These are phyloP conservation scores for Botryotinia globosa DNA, from an alignment of 2,329 filamentous ascomycete species.

Conservation along the genomic window DNA sequence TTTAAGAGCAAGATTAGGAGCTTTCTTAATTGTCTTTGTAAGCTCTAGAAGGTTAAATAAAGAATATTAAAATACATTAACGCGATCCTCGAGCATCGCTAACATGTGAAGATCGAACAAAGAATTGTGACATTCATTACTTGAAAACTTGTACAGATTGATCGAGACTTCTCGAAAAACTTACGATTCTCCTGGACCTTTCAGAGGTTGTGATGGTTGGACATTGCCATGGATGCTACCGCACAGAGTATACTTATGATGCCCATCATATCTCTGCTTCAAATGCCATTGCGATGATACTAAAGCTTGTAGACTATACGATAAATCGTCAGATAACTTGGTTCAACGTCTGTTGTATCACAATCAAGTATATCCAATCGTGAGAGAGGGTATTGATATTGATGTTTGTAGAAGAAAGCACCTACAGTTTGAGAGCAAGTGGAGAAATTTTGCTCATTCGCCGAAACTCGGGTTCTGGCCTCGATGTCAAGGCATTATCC, in stretches of 20 bases:
- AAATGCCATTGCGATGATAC: not conserved
- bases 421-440: not conserved
- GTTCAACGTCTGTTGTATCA: not conserved
- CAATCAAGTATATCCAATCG: not conserved
- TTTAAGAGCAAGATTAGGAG: not conserved
- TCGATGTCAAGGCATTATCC: not conserved
- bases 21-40: not conserved
- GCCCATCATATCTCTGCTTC: not conserved
- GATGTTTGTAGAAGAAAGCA: not conserved
- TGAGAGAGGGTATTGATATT: not conserved
- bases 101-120: slow-evolving; percentile 4
- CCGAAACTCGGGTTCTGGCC: slow-evolving; percentile 8
- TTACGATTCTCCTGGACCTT: not conserved
- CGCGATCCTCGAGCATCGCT: not conserved
- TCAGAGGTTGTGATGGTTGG: not conserved
- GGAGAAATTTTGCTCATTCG: slow-evolving; percentile 3
- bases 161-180: slow-evolving; percentile 7
- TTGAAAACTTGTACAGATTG: not conserved
- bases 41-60: slow-evolving; percentile 6
- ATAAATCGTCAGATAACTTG: not conserved
- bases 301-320: not conserved
- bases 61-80: not conserved
- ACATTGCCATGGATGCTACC: not conserved
- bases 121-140: not conserved
- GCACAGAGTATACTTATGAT: not conserved